phyloP scores from a whole-genome alignment of 352 stramenopile genomes.

The Pythium biforme region DNA sequence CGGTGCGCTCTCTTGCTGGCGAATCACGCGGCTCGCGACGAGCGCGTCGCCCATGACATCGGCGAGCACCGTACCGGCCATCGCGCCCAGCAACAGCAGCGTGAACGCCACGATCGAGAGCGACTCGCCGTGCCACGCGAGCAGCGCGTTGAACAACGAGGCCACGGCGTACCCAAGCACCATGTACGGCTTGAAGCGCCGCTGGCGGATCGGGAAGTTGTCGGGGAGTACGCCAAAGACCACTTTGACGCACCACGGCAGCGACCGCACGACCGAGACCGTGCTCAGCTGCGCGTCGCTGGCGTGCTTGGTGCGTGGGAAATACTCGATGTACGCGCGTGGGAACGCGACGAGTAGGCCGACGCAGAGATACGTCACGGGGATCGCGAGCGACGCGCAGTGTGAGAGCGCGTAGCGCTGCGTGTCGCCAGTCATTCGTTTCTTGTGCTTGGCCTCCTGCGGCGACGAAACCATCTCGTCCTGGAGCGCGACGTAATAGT shows the following conservation, averaged over 20 bases:
- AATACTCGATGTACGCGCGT: conserved; percentile 75
- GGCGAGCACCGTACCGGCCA: conserved; percentile 74
- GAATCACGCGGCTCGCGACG: conserved; percentile 60
- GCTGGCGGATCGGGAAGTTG: conserved; percentile 45
- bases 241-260: conserved; percentile 83
- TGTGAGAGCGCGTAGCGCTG: conserved; percentile 45
- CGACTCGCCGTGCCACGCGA: conserved; percentile 36
- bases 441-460: too few species aligned
- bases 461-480: too few species aligned
- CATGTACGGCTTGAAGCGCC: conserved; percentile 80
- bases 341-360: conserved; percentile 68
- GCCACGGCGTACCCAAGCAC: conserved; percentile 56
- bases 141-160: conserved; percentile 54
- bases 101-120: conserved; percentile 64
- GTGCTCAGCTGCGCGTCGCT: conserved; percentile 75
- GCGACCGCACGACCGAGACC: conserved; percentile 55
- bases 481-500: neutral
- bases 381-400: conserved; percentile 55
- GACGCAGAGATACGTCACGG: conserved; percentile 77
- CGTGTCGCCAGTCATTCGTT: neutral
- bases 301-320: conserved; percentile 54
- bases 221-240: conserved; percentile 73
- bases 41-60: conserved; percentile 83
- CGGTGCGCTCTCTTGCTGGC: conserved; percentile 33
- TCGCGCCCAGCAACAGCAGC: conserved; percentile 63